phyloP scores from a whole-genome alignment of 2,329 filamentous ascomycete species.

The Dactylonectria estremocensis region DNA sequence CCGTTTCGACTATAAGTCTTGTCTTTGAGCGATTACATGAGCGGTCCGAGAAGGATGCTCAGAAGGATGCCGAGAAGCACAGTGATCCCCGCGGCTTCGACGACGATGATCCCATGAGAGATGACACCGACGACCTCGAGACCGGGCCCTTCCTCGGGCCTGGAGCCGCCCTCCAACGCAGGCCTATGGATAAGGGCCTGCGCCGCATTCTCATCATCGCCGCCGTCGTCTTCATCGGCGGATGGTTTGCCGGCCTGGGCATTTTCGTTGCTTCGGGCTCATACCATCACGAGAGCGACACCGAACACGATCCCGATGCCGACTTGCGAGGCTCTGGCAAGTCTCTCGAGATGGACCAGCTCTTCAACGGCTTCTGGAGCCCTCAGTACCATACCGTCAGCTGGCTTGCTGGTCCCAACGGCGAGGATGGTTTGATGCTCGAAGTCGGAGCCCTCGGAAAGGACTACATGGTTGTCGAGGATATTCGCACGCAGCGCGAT shows the following conservation, averaged over 20 bases:
- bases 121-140: slow-evolving; percentile 61
- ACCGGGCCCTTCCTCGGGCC: slow-evolving; percentile 67
- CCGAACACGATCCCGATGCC: slow-evolving; percentile 78
- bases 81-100: slow-evolving; percentile 56
- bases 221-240: slow-evolving; percentile 72
- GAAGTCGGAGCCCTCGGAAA: slow-evolving; percentile 76
- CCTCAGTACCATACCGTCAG: slow-evolving; percentile 76
- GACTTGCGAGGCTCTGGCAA: slow-evolving; percentile 77
- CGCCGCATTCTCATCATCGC: slow-evolving; percentile 75
- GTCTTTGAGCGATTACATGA: slow-evolving; percentile 84
- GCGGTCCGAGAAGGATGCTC: slow-evolving; percentile 56
- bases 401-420: slow-evolving; percentile 83
- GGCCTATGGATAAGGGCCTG: slow-evolving; percentile 76
- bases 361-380: slow-evolving; percentile 77
- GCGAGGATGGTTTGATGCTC: slow-evolving; percentile 88
- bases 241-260: slow-evolving; percentile 78
- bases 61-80: slow-evolving; percentile 50
- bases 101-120: slow-evolving; percentile 60
- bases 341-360: slow-evolving; percentile 80
- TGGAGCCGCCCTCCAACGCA: slow-evolving; percentile 56
- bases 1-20: slow-evolving; percentile 86
- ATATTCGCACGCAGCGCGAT: slow-evolving; percentile 73
- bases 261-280: slow-evolving; percentile 76
- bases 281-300: slow-evolving; percentile 75
- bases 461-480: slow-evolving; percentile 88